These are phyloP conservation scores for Trichophyton schoenleinii DNA, from an alignment of 2,329 filamentous ascomycete genomes.

Conservation along the genomic window DNA sequence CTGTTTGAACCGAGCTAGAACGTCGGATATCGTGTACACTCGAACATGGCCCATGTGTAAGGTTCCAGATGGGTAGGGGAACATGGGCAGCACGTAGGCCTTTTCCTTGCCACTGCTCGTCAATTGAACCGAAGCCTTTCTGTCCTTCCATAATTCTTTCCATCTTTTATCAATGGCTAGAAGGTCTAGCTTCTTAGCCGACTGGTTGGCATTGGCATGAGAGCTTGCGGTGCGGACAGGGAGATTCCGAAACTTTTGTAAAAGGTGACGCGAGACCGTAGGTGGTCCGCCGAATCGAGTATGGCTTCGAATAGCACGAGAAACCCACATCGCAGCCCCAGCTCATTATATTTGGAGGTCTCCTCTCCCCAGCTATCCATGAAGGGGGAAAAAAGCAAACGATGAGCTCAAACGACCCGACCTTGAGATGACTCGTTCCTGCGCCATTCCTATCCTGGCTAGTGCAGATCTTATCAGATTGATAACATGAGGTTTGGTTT, in stretches of 20 bases:
- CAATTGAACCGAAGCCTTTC: slow-evolving; percentile 4
- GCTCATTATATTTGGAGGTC: not conserved
- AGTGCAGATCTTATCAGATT: slow-evolving; percentile 3
- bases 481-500: not conserved
- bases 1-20: slow-evolving; percentile 61
- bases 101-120: slow-evolving; percentile 21
- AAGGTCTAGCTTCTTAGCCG: slow-evolving; percentile 28
- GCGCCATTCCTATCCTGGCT: not conserved
- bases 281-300: not conserved
- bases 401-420: not conserved
- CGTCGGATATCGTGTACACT: slow-evolving; percentile 83
- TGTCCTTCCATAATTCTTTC: slow-evolving; percentile 38
- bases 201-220: not conserved
- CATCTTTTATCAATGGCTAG: slow-evolving; percentile 42
- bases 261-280: not conserved
- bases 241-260: not conserved
- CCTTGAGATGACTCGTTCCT: not conserved
- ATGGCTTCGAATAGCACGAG: not conserved
- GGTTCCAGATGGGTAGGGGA: slow-evolving; percentile 78
- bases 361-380: not conserved
- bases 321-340: not conserved
- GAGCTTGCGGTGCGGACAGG: not conserved
- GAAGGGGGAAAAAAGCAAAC: not conserved
- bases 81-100: slow-evolving; percentile 75
- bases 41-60: slow-evolving; percentile 78